Base-by-base conservation (phyloP, 495 filamentous ascomycete genomes). In the Podospora bellae-mahoneyi region DNA sequence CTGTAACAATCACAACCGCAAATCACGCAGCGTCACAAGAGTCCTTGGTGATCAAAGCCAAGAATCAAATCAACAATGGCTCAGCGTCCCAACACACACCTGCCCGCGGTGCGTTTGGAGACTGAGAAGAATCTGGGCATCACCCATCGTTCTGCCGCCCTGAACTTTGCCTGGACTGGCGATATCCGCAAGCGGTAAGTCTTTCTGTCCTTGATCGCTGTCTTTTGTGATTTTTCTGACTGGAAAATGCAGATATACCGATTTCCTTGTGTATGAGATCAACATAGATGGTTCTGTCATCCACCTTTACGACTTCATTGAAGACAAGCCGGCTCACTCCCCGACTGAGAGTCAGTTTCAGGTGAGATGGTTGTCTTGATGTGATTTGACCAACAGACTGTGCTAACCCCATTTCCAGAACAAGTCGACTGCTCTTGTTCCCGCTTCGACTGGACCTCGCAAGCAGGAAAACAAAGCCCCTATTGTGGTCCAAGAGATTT, bases 261-360 rank as follows among this genome's bases (percentile, higher is more conserved):
- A 99, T 76, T 99, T 99, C 77, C 80, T 94, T 61, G 95, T 99
- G 66, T 92, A 97, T 76, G 95, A 99, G 80, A 95, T 99, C 70
- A 77, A 84, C 16, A 89, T 88, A 13, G 85, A 89, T 74, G 94
- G 93, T 15, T 80, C 87, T 61, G 94, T 97, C 3, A 73, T 94
- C 57, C 93, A 97, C 77, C 84, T 99, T 75, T 79, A 67, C 79
- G 81, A 79, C 66, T 85, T 76, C 78, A 10, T 80, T 69, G 83
- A 85, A 16, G 72, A 82, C 6, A 82, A 81, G 18, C 78, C 72
- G 32, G 69, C 57, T 16, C 87, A 53, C 69, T 65, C 18, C 76
- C 79, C 9, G 71, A 61, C 15, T 34, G 48, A 53, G 30, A 56
- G 54, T 23, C 27, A 30, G 16, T 7, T 62, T n/a, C 23, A 59